Conservation (phyloP, 2,329 filamentous ascomycete genomes). For the Aspergillus tanneri region DNA sequence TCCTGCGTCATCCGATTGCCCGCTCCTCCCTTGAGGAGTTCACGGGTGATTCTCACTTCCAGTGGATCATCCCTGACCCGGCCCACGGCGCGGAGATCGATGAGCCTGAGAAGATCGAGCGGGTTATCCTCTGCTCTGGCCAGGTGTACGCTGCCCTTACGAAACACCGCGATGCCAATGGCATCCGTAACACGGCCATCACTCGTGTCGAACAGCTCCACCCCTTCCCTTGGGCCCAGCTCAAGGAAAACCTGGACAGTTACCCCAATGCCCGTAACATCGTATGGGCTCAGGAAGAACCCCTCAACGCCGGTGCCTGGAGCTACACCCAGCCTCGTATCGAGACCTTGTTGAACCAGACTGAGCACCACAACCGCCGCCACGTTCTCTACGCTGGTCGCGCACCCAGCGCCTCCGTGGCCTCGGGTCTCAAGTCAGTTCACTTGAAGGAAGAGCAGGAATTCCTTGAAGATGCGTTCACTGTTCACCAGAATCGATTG, state of each 20-base stretch:
- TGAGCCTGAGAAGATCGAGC: slow-evolving; percentile 80
- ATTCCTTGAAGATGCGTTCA: slow-evolving; percentile 66
- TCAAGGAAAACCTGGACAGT: slow-evolving; percentile 92
- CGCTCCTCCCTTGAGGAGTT: slow-evolving; percentile 91
- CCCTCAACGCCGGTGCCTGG: slow-evolving; percentile 95
- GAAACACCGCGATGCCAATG: slow-evolving; percentile 86
- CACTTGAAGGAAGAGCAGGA: slow-evolving; percentile 94
- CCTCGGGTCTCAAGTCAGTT: slow-evolving; percentile 82
- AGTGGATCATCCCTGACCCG: slow-evolving; percentile 91
- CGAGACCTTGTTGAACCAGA: slow-evolving; percentile 92
- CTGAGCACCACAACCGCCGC: slow-evolving; percentile 84
- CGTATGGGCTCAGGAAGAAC: slow-evolving; percentile 97
- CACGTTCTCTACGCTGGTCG: slow-evolving; percentile 97
- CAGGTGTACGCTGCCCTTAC: slow-evolving; percentile 88
- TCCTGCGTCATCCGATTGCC: slow-evolving; percentile 89
- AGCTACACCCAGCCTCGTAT: slow-evolving; percentile 95
- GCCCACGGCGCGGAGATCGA: slow-evolving; percentile 77
- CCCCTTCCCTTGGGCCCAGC: slow-evolving; percentile 97
- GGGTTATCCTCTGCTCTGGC: slow-evolving; percentile 89
- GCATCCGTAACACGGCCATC: slow-evolving; percentile 86
- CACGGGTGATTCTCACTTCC: slow-evolving; percentile 85
- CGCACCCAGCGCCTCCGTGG: slow-evolving; percentile 88
- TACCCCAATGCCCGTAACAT: slow-evolving; percentile 98
- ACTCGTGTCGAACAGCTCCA: slow-evolving; percentile 97
- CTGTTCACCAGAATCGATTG: slow-evolving; percentile 62